Conservation (phyloP, 805 yeast genomes). For the Wickerhamiella cacticola region DNA sequence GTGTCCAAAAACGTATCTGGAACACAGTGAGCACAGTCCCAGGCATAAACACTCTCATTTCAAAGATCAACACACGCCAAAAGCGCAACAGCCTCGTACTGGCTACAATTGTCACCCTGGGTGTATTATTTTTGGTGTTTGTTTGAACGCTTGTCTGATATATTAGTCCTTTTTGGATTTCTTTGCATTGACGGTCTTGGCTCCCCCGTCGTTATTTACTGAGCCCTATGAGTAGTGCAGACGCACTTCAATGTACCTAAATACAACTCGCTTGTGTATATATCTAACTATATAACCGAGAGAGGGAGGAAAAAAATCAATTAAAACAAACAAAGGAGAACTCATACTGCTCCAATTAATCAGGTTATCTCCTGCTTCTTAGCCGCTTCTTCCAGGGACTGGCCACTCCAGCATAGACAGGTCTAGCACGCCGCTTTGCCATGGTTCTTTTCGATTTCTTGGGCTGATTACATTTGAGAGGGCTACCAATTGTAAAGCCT, state of each 20-base stretch:
- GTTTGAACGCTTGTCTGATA: too few relatives aligned
- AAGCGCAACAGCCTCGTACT: constrained; percentile 79
- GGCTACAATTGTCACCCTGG: constrained; percentile 56
- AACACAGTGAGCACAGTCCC: constrained; percentile 61
- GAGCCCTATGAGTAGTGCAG: too few relatives aligned
- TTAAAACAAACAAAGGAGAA: too few relatives aligned
- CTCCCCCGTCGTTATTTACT: too few relatives aligned
- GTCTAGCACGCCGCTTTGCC: too few relatives aligned
- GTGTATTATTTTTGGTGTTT: constrained; percentile 59
- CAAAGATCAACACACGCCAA: constrained; percentile 76
- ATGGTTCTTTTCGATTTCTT: background rate
- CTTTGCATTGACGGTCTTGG: too few relatives aligned
- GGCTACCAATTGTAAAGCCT: background rate
- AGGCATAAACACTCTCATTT: constrained; percentile 62
- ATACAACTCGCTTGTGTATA: too few relatives aligned
- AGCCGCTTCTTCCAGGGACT: background rate
- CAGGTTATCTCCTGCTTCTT: background rate
- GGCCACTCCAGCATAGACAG: background rate
- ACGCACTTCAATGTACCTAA: too few relatives aligned
- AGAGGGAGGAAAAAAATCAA: too few relatives aligned
- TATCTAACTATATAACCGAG: too few relatives aligned
- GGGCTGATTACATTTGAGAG: background rate
- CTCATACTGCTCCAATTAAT: too few relatives aligned
- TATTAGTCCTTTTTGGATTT: too few relatives aligned
- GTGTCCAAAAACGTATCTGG: constrained; percentile 52